These are phyloP conservation scores for Torulaspora franciscae DNA, from an alignment of 805 yeast genomes.

Conservation along the genomic window DNA sequence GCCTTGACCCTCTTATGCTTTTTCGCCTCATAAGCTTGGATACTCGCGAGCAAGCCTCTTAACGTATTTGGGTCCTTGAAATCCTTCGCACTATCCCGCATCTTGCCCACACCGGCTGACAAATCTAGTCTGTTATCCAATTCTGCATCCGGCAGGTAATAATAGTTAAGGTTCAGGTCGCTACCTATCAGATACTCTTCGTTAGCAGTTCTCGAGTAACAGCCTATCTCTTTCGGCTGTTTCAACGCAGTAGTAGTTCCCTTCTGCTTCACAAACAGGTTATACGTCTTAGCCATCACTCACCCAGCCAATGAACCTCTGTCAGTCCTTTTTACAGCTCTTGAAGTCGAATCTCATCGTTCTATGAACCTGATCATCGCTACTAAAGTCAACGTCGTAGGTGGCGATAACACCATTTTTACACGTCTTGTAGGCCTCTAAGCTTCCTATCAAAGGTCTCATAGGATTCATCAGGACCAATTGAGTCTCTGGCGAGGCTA, in stretches of 20 bases:
- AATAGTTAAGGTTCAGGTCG: slow-evolving; percentile 58
- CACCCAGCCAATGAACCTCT: not conserved
- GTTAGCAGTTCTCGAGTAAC: slow-evolving; percentile 57
- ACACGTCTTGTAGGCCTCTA: not conserved
- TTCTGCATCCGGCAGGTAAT: slow-evolving; percentile 71
- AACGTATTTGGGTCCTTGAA: slow-evolving; percentile 43
- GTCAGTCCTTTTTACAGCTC: not conserved
- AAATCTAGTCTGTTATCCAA: slow-evolving; percentile 62
- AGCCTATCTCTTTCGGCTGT: slow-evolving; percentile 79
- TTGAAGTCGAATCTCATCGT: not conserved
- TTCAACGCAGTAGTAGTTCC: slow-evolving; percentile 64
- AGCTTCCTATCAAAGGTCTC: not conserved
- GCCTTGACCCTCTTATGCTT: slow-evolving; percentile 42
- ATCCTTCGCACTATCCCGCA: slow-evolving; percentile 48
- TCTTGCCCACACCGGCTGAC: slow-evolving; percentile 56
- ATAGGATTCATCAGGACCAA: not conserved
- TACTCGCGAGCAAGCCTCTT: slow-evolving; percentile 50
- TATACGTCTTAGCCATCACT: slow-evolving; percentile 30
- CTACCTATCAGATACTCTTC: slow-evolving; percentile 48
- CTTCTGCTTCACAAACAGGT: slow-evolving; percentile 39
- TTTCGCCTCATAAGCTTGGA: slow-evolving; percentile 51
- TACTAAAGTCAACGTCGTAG: not conserved
- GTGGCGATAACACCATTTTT: not conserved
- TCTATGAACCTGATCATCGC: slow-evolving; percentile 1
- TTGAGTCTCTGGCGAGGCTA: not conserved